Percentiles rank a stretch among this genome's conserved stretches.
These are phyloP conservation scores for Candida tropicalis DNA, from an alignment of 1,139 yeast genomes.

Conservation along the genomic window DNA sequence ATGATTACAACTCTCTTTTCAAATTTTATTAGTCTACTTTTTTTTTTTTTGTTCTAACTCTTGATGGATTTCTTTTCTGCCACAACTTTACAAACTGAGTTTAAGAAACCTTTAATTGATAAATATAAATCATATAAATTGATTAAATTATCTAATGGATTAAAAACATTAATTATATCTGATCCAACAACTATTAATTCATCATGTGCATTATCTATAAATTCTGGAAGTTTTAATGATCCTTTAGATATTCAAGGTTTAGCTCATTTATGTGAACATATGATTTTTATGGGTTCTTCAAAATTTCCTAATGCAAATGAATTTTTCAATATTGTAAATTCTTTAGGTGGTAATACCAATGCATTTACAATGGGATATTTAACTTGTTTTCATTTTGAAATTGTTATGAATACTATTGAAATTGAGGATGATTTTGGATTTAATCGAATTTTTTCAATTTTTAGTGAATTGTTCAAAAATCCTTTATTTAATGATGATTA, in stretches of 20 bases:
- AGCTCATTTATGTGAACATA: slow-evolving; percentile 78
- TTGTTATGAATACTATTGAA: slow-evolving; percentile 44
- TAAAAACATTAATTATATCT: slow-evolving; percentile 53
- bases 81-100: slow-evolving; percentile 20
- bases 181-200: slow-evolving; percentile 54
- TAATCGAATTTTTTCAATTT: slow-evolving; percentile 46
- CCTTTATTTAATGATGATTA: slow-evolving; percentile 48
- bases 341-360: slow-evolving; percentile 58
- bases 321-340: slow-evolving; percentile 45
- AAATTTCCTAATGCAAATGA: slow-evolving; percentile 49
- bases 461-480: slow-evolving; percentile 50
- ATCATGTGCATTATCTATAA: slow-evolving; percentile 51
- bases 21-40: background rate
- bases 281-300: slow-evolving; percentile 61
- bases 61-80: slow-evolving; percentile 20
- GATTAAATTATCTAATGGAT: slow-evolving; percentile 47
- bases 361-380: slow-evolving; percentile 70
- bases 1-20: background rate
- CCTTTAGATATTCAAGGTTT: slow-evolving; percentile 57
- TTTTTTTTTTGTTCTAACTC: background rate
- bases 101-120: slow-evolving; percentile 36
- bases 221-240: slow-evolving; percentile 63
- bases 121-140: slow-evolving; percentile 41
- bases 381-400: slow-evolving; percentile 62
- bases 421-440: slow-evolving; percentile 36